Evolutionary conservation across 202 grass and related monocot genomes (phyloP).

Genomic region (Carex sylvatica): DNA sequence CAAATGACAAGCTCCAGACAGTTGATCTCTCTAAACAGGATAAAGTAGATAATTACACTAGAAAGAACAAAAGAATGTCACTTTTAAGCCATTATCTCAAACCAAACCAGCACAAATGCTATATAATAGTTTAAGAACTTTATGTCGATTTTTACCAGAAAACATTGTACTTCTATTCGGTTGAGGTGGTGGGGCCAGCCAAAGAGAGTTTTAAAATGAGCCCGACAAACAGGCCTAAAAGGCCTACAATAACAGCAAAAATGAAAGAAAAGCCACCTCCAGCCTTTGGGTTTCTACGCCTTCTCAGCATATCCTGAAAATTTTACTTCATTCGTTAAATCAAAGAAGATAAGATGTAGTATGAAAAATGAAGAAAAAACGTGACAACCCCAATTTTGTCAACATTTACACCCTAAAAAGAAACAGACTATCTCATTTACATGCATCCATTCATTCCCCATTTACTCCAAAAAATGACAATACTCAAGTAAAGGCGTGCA

Average conservation of each 20-base stretch:
- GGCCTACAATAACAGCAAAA: constrained; percentile 66
- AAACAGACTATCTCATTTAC: background rate
- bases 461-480: background rate
- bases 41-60: constrained; percentile 28
- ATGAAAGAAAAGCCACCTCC: constrained; percentile 66
- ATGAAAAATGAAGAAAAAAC: background rate
- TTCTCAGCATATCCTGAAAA: constrained; percentile 83
- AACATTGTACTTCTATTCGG: constrained; percentile 28
- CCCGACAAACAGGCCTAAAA: constrained; percentile 75
- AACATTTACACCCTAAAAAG: background rate
- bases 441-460: background rate
- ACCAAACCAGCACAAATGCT: constrained; percentile 9
- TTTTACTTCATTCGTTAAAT: background rate
- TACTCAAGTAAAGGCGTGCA: background rate
- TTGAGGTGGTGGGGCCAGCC: constrained; percentile 38
- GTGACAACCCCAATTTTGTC: background rate
- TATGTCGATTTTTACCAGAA: background rate
- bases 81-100: constrained; percentile 13
- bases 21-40: constrained; percentile 9
- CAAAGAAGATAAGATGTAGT: constrained; percentile 16
- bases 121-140: constrained; percentile 6
- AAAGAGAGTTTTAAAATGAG: constrained; percentile 69
- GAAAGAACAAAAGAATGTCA: constrained; percentile 31
- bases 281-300: constrained; percentile 60
- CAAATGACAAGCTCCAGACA: constrained; percentile 20